A percentile compares a stretch with the other conserved stretches of the same genome.
These are phyloP conservation scores for Aureobasidium pullulans DNA, from an alignment of 2,329 filamentous ascomycete species.

Conservation along the genomic window DNA sequence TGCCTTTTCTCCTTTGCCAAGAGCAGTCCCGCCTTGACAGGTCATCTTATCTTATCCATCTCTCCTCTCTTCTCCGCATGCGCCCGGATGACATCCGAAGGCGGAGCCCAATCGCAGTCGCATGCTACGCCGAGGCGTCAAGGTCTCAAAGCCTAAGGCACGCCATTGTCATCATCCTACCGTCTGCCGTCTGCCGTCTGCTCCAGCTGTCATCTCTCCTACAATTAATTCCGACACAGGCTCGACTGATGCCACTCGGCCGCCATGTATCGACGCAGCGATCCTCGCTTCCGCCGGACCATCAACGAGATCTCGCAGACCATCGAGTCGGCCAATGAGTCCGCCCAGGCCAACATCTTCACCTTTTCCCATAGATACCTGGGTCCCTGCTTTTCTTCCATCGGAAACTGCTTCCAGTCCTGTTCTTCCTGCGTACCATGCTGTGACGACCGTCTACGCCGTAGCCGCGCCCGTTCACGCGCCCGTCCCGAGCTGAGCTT, in stretches of 20 bases:
- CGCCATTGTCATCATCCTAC: conserved; percentile 9
- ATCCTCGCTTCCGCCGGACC: conserved; percentile 84
- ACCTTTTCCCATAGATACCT: conserved; percentile 81
- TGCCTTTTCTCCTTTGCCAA: background rate
- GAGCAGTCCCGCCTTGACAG: background rate
- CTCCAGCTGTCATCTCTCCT: background rate
- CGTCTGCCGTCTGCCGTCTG: background rate
- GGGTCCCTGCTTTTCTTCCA: conserved; percentile 64
- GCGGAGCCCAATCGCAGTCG: background rate
- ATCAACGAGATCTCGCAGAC: conserved; percentile 91
- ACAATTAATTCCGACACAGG: background rate
- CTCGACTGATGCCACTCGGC: background rate
- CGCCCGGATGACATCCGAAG: background rate
- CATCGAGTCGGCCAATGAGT: conserved; percentile 81
- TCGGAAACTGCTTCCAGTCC: conserved; percentile 57
- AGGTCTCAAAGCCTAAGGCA: background rate
- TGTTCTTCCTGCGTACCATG: conserved; percentile 69
- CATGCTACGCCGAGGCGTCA: background rate
- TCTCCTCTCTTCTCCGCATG: background rate
- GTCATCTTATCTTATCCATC: conserved; percentile 7
- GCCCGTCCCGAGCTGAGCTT: conserved; percentile 76
- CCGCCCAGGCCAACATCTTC: conserved; percentile 86
- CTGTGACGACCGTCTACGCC: conserved; percentile 65
- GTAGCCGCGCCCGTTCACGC: conserved; percentile 54
- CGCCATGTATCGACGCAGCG: conserved; percentile 54